Percentiles rank a stretch among this genome's conserved stretches.
Evolutionary conservation across 2,329 filamentous ascomycete genomes (phyloP).

Genomic region (Chalaropsis thielavioides): DNA sequence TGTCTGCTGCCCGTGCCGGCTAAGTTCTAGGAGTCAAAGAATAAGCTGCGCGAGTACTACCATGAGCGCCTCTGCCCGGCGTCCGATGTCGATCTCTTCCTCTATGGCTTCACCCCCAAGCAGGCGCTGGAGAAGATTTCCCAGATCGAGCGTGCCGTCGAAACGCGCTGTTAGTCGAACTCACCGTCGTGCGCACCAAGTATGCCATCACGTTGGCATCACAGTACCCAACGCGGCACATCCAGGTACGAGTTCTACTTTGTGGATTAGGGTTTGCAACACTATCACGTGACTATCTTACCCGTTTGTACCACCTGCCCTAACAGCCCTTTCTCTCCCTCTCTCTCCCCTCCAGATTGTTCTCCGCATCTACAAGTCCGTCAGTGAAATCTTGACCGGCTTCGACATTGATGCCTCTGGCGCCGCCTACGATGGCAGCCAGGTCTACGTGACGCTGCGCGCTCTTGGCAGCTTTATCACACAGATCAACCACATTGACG

Average conservation of each 20-base stretch:
- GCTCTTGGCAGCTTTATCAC: conserved; percentile 68
- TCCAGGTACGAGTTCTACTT: conserved; percentile 36
- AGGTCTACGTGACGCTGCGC: conserved; percentile 66
- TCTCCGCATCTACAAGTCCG: conserved; percentile 66
- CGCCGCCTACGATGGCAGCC: conserved; percentile 63
- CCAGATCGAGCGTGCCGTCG: conserved; percentile 60
- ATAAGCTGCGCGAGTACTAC: conserved; percentile 55
- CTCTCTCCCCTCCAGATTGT: too few species aligned
- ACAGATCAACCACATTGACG: conserved; percentile 66
- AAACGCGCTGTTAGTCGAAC: conserved; percentile 68
- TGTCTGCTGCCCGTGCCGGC: conserved; percentile 57
- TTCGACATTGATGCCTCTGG: conserved; percentile 82
- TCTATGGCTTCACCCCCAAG: conserved; percentile 66
- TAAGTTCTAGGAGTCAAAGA: conserved; percentile 47
- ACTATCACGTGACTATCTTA: too few species aligned
- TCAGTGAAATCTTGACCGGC: conserved; percentile 72
- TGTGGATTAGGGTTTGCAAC: too few species aligned
- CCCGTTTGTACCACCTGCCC: neutral
- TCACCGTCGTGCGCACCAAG: conserved; percentile 71
- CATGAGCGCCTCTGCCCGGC: conserved; percentile 69
- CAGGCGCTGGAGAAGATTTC: conserved; percentile 72
- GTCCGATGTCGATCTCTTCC: conserved; percentile 74
- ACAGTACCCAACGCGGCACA: conserved; percentile 68
- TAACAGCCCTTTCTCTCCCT: conserved; percentile 14
- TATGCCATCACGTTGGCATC: conserved; percentile 76